These are phyloP conservation scores for Rhododendron ferrugineum DNA, from an alignment of 148 eudicot genomes.

Conservation along the genomic window DNA sequence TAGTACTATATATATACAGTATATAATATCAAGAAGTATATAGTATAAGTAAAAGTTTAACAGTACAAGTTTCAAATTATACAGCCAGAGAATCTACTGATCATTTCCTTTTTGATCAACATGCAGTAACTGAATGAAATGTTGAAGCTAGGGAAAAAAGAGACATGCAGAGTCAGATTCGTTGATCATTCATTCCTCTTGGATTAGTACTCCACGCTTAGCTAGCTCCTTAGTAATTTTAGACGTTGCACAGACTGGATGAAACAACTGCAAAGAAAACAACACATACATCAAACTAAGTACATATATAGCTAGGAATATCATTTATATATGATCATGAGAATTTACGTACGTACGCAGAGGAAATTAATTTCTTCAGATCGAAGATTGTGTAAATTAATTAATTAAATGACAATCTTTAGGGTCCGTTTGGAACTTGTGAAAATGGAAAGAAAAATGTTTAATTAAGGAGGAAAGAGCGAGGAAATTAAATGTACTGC, in stretches of 20 bases:
- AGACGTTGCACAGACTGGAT: not conserved
- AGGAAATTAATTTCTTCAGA: too few species aligned
- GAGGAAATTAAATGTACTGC: not conserved
- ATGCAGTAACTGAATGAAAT: not conserved
- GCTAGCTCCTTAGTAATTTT: not conserved
- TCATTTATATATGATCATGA: too few species aligned
- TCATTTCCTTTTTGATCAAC: not conserved
- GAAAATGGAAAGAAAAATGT: not conserved
- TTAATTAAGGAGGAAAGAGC: not conserved
- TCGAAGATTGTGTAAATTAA: too few species aligned
- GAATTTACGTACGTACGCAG: too few species aligned
- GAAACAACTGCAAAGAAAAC: not conserved
- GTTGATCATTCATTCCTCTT: not conserved
- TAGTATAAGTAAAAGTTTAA: not conserved
- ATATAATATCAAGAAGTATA: too few species aligned
- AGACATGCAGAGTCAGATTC: not conserved
- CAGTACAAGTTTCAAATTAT: not conserved
- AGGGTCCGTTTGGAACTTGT: not conserved
- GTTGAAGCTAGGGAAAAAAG: not conserved
- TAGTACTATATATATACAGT: too few species aligned
- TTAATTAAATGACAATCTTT: too few species aligned
- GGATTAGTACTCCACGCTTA: not conserved
- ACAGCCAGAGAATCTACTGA: not conserved
- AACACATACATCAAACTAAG: not conserved
- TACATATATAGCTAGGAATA: too few species aligned